These are phyloP conservation scores for Raffaelea arxii DNA, from an alignment of 2,329 filamentous ascomycete species.

Conservation along the genomic window DNA sequence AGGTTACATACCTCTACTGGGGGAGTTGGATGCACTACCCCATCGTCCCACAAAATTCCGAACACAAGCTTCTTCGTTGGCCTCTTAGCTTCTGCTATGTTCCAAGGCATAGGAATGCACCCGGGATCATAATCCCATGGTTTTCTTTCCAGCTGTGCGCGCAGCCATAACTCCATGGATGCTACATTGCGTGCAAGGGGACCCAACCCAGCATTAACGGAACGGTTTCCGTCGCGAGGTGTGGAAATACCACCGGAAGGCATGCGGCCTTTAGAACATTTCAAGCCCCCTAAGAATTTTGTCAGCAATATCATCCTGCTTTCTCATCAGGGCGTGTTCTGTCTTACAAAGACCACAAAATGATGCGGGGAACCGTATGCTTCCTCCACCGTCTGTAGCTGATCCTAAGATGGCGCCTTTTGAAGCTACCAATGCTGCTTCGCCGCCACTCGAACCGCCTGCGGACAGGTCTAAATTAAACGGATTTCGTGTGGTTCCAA, in stretches of 20 bases:
- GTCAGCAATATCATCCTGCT: too few species aligned
- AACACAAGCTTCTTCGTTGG: background rate
- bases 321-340: too few species aligned
- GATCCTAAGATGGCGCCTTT: background rate
- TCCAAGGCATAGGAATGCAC: background rate
- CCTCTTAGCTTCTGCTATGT: background rate
- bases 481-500: slow-evolving; percentile 23
- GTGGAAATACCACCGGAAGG: background rate
- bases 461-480: slow-evolving; percentile 20
- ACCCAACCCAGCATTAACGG: background rate
- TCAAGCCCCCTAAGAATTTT: too few species aligned
- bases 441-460: slow-evolving; percentile 25
- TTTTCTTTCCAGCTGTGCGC: background rate
- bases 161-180: background rate
- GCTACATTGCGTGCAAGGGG: background rate
- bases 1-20: too few species aligned
- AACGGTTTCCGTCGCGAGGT: background rate
- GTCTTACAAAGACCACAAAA: too few species aligned
- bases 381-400: background rate
- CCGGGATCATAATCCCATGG: background rate
- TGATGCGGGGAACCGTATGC: background rate
- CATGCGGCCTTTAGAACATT: background rate
- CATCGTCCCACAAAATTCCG: background rate
- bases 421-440: slow-evolving; percentile 16
- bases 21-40: background rate